Evolutionary conservation across 192 early-diverging fungal species (phyloP).

Genomic region (Podila minutissima): DNA sequence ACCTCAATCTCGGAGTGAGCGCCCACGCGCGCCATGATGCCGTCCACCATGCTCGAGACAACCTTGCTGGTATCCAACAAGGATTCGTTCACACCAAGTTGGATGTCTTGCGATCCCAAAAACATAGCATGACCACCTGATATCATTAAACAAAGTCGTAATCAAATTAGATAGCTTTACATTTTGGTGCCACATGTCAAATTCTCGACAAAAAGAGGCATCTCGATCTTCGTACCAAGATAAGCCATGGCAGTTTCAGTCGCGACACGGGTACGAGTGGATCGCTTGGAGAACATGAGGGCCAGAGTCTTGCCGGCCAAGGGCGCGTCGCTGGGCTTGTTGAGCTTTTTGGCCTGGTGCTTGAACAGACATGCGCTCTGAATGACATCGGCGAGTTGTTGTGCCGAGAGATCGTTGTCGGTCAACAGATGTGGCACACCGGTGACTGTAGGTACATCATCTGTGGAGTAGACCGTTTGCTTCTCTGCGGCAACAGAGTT

Average conservation of each 20-base stretch:
- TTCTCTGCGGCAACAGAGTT: background rate
- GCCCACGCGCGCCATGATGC: conserved; percentile 94
- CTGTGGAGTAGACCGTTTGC: conserved; percentile 27
- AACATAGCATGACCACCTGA: conserved; percentile 96
- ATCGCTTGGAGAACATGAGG: conserved; percentile 95
- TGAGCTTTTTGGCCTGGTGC: conserved; percentile 68
- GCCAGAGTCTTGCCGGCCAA: conserved; percentile 88
- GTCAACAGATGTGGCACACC: conserved; percentile 75
- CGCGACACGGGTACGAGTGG: conserved; percentile 95
- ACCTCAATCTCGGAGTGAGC: conserved; percentile 90
- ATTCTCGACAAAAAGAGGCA: background rate
- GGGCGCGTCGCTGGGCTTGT: conserved; percentile 62
- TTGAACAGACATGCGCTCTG: conserved; percentile 85
- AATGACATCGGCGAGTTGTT: conserved; percentile 83
- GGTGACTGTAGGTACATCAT: conserved; percentile 22
- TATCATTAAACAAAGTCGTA: background rate
- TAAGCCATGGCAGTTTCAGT: conserved; percentile 92
- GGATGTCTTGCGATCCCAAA: conserved; percentile 94
- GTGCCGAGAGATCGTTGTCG: conserved; percentile 80
- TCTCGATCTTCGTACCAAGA: conserved; percentile 59
- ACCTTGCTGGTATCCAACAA: conserved; percentile 90
- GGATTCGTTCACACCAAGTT: conserved; percentile 95
- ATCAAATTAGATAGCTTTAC: background rate
- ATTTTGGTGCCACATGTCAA: background rate
- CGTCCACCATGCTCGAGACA: conserved; percentile 95